Percentiles rank a stretch among this genome's conserved stretches.
These are phyloP conservation scores for Knoxia roxburghii DNA, from an alignment of 257 asterid species.

Conservation along the genomic window DNA sequence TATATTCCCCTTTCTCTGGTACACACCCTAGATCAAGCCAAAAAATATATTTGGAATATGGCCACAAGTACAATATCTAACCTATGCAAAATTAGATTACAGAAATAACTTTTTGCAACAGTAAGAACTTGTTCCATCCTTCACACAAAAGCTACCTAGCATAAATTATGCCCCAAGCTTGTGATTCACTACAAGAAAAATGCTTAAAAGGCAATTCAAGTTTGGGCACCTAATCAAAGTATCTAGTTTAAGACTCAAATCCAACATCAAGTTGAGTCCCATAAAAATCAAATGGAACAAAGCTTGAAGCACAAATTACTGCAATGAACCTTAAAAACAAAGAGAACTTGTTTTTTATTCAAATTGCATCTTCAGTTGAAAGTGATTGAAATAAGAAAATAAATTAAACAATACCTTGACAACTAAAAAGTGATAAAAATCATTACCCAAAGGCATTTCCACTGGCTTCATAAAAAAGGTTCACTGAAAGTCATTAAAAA, in stretches of 20 bases:
- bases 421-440: background rate
- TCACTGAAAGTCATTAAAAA: no score
- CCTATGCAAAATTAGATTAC: background rate
- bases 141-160: background rate
- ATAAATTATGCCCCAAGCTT: background rate
- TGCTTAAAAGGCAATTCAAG: background rate
- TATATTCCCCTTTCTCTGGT: slow-evolving; percentile 69
- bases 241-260: no score
- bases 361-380: background rate
- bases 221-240: no score
- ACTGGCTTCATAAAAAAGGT: background rate
- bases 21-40: slow-evolving; percentile 43
- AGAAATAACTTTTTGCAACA: background rate
- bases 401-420: background rate
- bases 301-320: no score
- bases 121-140: background rate
- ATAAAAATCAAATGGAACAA: background rate
- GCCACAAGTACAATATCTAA: background rate
- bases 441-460: background rate
- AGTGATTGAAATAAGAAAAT: no score
- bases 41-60: background rate
- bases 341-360: background rate
- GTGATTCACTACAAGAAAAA: background rate
- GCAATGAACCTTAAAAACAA: background rate
- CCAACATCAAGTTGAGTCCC: background rate